Evolutionary conservation across 257 asterid species (phyloP).

Genomic region (Ocimum tenuiflorum): DNA sequence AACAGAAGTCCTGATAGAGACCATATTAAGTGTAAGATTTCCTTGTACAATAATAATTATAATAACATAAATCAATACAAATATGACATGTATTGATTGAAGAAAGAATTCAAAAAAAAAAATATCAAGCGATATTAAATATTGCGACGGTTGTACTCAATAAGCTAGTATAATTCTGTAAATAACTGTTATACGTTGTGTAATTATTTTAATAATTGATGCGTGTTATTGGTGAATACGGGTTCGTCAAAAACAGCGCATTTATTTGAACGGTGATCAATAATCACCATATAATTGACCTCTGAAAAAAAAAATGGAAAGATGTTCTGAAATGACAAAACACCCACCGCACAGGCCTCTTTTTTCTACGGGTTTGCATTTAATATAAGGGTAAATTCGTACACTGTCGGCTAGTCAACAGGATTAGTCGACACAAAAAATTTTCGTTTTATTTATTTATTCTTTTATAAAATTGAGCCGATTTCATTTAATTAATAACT

Average conservation of each 20-base stretch:
- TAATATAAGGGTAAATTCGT: background rate
- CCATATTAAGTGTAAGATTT: too few species aligned
- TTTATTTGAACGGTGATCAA: conserved; percentile 12
- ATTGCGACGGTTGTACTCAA: background rate
- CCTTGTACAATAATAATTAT: too few species aligned
- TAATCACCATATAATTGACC: conserved; percentile 19
- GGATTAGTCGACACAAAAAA: too few species aligned
- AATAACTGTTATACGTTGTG: background rate
- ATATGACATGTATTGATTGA: background rate
- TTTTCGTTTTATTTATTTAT: too few species aligned
- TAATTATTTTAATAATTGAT: conserved; percentile 13
- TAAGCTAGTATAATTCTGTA: background rate
- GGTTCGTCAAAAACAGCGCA: conserved; percentile 13
- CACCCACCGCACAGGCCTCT: background rate
- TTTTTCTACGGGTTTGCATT: background rate
- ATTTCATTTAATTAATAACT: too few species aligned
- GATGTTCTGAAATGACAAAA: background rate
- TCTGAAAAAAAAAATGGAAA: too few species aligned
- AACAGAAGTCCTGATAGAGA: too few species aligned
- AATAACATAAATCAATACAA: background rate
- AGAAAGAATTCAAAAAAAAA: background rate
- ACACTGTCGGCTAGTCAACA: background rate
- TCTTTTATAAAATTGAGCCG: too few species aligned
- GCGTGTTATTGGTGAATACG: background rate
- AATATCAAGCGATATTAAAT: background rate